These are phyloP conservation scores for Mycena sanguinolenta DNA, from an alignment of 768 basidiomycete species.

Conservation along the genomic window DNA sequence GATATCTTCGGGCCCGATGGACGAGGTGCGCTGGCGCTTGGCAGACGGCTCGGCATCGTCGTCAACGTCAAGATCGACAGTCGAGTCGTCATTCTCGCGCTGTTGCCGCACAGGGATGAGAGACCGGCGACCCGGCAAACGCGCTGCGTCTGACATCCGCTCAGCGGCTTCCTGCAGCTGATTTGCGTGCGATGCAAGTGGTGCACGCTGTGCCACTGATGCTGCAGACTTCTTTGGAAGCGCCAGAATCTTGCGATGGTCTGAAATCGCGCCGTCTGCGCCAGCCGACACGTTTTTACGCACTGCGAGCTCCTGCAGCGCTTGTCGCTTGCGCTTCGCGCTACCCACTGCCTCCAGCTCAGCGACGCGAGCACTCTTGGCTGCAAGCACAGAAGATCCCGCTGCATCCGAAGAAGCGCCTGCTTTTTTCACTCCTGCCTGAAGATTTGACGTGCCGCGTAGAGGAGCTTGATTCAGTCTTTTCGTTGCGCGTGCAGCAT, in stretches of 20 bases:
- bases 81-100: conserved; percentile 12
- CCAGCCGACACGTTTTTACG: neutral
- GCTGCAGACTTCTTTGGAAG: conserved; percentile 27
- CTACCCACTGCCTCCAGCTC: conserved; percentile 18
- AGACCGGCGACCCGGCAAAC: conserved; percentile 15
- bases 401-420: conserved; percentile 1
- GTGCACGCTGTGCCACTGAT: neutral
- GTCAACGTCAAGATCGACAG: too few relatives aligned
- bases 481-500: too few relatives aligned
- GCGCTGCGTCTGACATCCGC: neutral
- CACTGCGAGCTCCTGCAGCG: conserved; percentile 27
- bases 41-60: conserved; percentile 22
- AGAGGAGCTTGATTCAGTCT: neutral
- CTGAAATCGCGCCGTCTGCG: conserved; percentile 9
- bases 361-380: neutral
- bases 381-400: neutral
- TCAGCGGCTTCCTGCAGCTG: neutral
- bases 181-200: neutral
- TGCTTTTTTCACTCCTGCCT: conserved; percentile 16
- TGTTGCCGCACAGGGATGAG: conserved; percentile 30
- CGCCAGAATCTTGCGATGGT: conserved; percentile 24
- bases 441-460: neutral
- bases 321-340: conserved; percentile 36
- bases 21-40: conserved; percentile 40
- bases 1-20: conserved; percentile 51